phyloP scores from a whole-genome alignment of 1,284 basidiomycete genomes.

The Pterulicium gracile region DNA sequence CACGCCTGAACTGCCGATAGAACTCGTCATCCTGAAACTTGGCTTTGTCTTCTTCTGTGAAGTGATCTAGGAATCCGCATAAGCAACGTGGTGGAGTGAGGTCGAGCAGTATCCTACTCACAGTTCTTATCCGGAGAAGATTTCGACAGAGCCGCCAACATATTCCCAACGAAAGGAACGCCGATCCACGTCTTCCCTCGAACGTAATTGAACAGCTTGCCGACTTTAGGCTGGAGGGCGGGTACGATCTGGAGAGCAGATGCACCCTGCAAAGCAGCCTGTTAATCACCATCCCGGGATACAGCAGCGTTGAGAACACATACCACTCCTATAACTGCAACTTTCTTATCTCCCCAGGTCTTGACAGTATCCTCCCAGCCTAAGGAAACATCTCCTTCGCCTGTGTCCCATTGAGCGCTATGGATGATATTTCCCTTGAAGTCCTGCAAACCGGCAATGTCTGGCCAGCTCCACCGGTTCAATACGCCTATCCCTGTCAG shows the following conservation, averaged over 20 bases:
- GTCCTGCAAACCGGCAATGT: slow-evolving; percentile 38
- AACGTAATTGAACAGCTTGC: slow-evolving; percentile 43
- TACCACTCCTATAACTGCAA: slow-evolving; percentile 55
- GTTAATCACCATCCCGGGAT: neutral
- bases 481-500: slow-evolving; percentile 39
- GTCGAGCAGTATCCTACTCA: slow-evolving; percentile 16
- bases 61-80: slow-evolving; percentile 24
- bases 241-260: slow-evolving; percentile 57
- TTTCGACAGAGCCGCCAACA: slow-evolving; percentile 25
- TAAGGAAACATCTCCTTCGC: slow-evolving; percentile 17
- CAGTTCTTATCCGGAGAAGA: slow-evolving; percentile 31
- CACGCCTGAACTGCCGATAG: slow-evolving; percentile 39
- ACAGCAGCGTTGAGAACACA: slow-evolving; percentile 12
- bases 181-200: slow-evolving; percentile 55
- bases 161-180: slow-evolving; percentile 32
- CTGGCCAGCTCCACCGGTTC: slow-evolving; percentile 48
- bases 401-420: slow-evolving; percentile 44
- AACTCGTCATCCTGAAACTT: slow-evolving; percentile 35
- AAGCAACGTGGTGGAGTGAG: neutral
- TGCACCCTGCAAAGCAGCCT: slow-evolving; percentile 39
- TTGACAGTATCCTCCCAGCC: slow-evolving; percentile 35
- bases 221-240: slow-evolving; percentile 42
- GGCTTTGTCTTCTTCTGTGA: slow-evolving; percentile 42
- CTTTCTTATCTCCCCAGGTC: slow-evolving; percentile 40
- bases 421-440: slow-evolving; percentile 45